Conservation (phyloP, 73 alveolate species). For the Effrenium voratum region DNA sequence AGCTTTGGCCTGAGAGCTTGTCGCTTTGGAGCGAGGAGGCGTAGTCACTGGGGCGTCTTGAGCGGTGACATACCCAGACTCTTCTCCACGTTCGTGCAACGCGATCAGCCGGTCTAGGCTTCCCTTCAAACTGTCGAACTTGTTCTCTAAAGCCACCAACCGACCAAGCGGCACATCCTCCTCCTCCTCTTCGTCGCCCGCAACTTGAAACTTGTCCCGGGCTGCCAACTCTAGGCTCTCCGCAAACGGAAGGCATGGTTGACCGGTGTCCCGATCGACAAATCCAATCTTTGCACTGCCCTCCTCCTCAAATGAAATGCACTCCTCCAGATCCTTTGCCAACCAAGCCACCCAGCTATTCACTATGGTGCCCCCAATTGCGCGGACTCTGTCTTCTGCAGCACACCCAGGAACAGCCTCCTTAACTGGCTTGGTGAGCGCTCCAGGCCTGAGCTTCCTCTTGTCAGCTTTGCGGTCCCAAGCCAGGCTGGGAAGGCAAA, state of each 20-base stretch:
- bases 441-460: background rate
- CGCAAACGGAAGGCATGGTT: slow-evolving; percentile 11
- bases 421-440: background rate
- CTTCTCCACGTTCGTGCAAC: background rate
- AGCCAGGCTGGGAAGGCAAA: background rate
- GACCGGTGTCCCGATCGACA: background rate
- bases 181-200: background rate
- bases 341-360: background rate
- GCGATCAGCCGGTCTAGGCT: background rate
- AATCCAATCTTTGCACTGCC: background rate
- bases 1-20: background rate
- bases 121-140: background rate
- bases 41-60: background rate
- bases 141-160: background rate
- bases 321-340: background rate
- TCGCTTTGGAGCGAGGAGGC: background rate
- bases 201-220: background rate
- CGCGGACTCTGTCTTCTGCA: background rate
- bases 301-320: background rate
- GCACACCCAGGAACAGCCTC: background rate
- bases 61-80: background rate
- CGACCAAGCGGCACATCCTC: background rate
- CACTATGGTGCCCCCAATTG: background rate
- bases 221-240: background rate
- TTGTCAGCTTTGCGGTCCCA: background rate